A percentile compares a stretch with the other conserved stretches of the same genome.
These are phyloP conservation scores for Colletotrichum gloeosporioides DNA, from an alignment of 2,329 filamentous ascomycete species.

Conservation along the genomic window DNA sequence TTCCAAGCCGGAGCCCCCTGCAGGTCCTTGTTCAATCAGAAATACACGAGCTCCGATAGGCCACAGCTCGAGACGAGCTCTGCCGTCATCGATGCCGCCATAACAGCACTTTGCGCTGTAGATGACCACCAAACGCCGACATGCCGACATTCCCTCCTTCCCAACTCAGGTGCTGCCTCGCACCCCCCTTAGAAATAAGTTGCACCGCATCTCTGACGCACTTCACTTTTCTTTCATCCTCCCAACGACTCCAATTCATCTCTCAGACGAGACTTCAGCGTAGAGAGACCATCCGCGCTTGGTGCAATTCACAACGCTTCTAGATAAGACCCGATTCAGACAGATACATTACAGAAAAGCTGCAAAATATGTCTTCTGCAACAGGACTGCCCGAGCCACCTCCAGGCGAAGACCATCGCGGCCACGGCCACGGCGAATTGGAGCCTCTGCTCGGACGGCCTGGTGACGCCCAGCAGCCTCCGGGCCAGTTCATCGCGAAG, in stretches of 20 bases:
- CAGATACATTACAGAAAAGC: not conserved
- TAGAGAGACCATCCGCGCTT: not conserved
- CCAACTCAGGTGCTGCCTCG: not conserved
- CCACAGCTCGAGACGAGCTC: constrained; percentile 16
- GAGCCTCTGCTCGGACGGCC: constrained; percentile 57
- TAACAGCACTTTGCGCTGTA: not conserved
- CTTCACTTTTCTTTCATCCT: not conserved
- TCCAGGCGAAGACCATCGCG: constrained; percentile 27
- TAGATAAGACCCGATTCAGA: not conserved
- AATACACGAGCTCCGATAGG: constrained; percentile 15
- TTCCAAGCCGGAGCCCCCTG: not conserved
- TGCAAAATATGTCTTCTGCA: constrained; percentile 67
- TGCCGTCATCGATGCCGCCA: constrained; percentile 18
- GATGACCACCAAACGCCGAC: not conserved
- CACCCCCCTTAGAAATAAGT: not conserved
- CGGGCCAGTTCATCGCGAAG: constrained; percentile 65
- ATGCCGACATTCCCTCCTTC: not conserved
- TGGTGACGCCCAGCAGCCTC: constrained; percentile 75
- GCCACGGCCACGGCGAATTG: constrained; percentile 36
- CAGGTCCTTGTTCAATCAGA: constrained; percentile 1
- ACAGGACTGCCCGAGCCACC: constrained; percentile 67
- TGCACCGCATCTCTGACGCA: not conserved
- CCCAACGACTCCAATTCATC: not conserved
- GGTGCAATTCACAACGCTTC: not conserved
- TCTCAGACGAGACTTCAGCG: not conserved